phyloP scores from a whole-genome alignment of 805 yeast species.

The Candida namnaoensis region DNA sequence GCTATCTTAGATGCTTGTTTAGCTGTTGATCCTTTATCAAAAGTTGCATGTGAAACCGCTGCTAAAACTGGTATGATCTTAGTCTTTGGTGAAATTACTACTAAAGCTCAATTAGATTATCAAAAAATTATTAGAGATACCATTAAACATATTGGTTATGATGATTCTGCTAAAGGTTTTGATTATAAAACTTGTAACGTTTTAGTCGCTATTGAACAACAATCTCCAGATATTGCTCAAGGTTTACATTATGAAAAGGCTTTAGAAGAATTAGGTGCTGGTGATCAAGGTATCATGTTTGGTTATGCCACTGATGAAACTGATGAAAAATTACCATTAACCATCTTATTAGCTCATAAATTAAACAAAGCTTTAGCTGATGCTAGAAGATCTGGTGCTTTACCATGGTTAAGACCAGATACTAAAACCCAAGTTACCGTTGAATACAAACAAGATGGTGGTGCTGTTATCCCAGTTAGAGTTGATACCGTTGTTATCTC shows the following conservation, averaged over 20 bases:
- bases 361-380: constrained; percentile 94
- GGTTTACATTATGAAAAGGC: constrained; percentile 97
- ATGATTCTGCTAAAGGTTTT: constrained; percentile 90
- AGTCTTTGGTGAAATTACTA: constrained; percentile 99
- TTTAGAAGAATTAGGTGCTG: constrained; percentile 97
- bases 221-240: constrained; percentile 98
- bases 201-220: constrained; percentile 98
- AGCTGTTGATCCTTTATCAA: constrained; percentile 90
- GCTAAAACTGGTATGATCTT: constrained; percentile 98
- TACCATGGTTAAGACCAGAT: constrained; percentile 98
- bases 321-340: constrained; percentile 93
- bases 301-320: constrained; percentile 99
- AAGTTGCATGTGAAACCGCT: constrained; percentile 99
- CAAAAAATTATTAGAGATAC: constrained; percentile 98
- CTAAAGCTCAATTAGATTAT: constrained; percentile 91
- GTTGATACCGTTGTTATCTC: constrained; percentile 97
- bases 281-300: constrained; percentile 99
- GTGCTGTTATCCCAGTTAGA: constrained; percentile 92
- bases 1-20: constrained; percentile 97
- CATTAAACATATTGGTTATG: constrained; percentile 97
- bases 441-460: constrained; percentile 89
- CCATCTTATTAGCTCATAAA: constrained; percentile 89
- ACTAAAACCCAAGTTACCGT: constrained; percentile 99
- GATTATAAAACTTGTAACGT: constrained; percentile 99
- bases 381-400: constrained; percentile 93